A percentile compares a stretch with the other conserved stretches of the same genome.
Conservation (phyloP, 495 filamentous ascomycete genomes). For the Elasticomyces elasticus region DNA sequence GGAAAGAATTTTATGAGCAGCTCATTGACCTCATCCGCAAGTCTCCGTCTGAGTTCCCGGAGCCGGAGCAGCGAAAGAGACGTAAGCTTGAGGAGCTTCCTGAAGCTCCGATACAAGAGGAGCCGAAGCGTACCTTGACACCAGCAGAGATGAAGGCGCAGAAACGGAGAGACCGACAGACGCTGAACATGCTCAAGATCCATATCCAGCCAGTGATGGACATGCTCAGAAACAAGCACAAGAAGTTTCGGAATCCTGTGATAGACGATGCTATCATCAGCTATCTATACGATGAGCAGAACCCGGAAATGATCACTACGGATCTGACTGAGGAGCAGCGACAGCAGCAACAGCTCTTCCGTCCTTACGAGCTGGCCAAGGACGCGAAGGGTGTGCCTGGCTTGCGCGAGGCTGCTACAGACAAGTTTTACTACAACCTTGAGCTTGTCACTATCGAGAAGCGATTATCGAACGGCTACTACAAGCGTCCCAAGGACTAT, state of each 20-base stretch:
- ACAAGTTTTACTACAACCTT: constrained; percentile 87
- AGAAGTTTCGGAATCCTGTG: constrained; percentile 68
- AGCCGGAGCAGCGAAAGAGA: constrained; percentile 74
- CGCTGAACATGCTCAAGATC: constrained; percentile 75
- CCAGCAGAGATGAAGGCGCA: constrained; percentile 73
- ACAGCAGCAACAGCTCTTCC: constrained; percentile 40
- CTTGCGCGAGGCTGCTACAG: constrained; percentile 55
- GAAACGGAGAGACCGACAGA: constrained; percentile 67
- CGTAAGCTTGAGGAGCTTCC: constrained; percentile 66
- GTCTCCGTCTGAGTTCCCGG: constrained; percentile 73
- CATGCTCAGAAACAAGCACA: constrained; percentile 74
- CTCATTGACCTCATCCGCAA: constrained; percentile 65
- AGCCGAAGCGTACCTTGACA: constrained; percentile 36
- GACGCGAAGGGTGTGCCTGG: constrained; percentile 68
- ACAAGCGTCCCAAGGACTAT: constrained; percentile 80
- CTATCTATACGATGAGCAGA: constrained; percentile 73
- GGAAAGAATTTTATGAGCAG: constrained; percentile 64
- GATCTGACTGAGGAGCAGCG: constrained; percentile 55
- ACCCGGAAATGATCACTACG: constrained; percentile 69
- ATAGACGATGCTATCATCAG: constrained; percentile 61
- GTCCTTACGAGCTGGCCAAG: constrained; percentile 64
- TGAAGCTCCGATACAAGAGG: constrained; percentile 41
- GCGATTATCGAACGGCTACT: constrained; percentile 87
- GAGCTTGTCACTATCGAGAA: constrained; percentile 91
- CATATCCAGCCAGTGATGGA: constrained; percentile 90